Conservation (phyloP, 305 asterid species). For the Fraxinus nigra region DNA sequence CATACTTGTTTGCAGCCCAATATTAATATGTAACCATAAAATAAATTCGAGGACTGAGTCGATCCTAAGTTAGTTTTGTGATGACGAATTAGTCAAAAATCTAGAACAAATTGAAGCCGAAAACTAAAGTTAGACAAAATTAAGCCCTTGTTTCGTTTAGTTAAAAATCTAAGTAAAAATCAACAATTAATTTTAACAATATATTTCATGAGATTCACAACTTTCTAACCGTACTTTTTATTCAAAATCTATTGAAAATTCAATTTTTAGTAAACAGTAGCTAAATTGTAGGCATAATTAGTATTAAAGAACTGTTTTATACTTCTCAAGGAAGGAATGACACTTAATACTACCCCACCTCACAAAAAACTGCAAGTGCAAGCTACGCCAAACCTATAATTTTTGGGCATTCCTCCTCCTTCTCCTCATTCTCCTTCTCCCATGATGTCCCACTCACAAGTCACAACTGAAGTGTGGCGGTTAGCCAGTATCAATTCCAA, state of each 20-base stretch:
- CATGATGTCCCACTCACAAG: constrained; percentile 37
- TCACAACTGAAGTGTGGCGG: not conserved
- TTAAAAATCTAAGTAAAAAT: not conserved
- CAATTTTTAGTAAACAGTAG: not conserved
- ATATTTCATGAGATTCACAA: too few species aligned
- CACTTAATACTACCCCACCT: not conserved
- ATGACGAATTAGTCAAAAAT: too few species aligned
- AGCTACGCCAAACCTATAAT: constrained; percentile 46
- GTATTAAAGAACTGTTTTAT: not conserved
- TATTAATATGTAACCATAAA: too few species aligned
- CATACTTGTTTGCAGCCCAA: not conserved
- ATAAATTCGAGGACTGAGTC: not conserved
- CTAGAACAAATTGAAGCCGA: not conserved
- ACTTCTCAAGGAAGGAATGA: constrained; percentile 27
- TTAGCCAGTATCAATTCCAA: constrained; percentile 22
- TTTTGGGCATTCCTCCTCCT: not conserved
- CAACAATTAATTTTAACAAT: too few species aligned
- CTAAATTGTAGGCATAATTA: constrained; percentile 10
- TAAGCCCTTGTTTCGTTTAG: not conserved
- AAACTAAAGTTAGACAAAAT: not conserved
- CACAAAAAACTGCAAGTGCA: constrained; percentile 41
- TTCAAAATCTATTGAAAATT: too few species aligned
- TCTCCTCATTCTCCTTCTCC: not conserved
- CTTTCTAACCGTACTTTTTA: too few species aligned
- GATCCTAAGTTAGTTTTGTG: not conserved